Base-by-base conservation (phyloP, 129 eudicot genomes). In the Ambrosia artemisiifolia region DNA sequence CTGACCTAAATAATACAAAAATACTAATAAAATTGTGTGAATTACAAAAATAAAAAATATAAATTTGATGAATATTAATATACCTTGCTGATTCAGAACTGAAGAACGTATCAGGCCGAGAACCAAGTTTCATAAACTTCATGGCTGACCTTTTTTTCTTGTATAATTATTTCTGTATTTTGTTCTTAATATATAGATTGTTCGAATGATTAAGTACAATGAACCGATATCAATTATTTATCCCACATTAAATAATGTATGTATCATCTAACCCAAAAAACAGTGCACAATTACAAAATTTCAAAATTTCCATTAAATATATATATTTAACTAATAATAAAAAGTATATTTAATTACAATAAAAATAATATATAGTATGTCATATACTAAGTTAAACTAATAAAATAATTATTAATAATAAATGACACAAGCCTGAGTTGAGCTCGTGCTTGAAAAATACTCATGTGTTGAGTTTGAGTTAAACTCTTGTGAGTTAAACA, bases 41-140 rank as follows among this genome's bases (percentile, higher is more conserved):
- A 53, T 28, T 40, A 9, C 3, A 11, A 13, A 5, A 1, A 64
- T 16, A 50, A 13, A 30, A n/a, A 30, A 11, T 20, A 18, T 19
- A 28, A 19, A 59, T 40, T 8, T 70, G 67, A 40, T 40, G 44
- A 8, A 70, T 72, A 67, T 8, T n/a, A n/a, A 34, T 24, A 49
- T 80, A 90, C 99, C 99, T 94, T 63, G 90, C 81, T 79, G 91
- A 83, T 67, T 94, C 99, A 42, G 86, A 74, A 63, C 86, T 94
- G 65, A 82, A 86, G 83, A 94, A 94, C 72, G 99, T 94, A 79
- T 94, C 97, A 32, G 97, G 96, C n/a, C 89, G 73, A 35, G 93
- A 86, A 65, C 99, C 97, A 73, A 90, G 93, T 81, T 94, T 94
- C 99, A 94, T 94, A 62, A 94, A 94, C 91, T 94, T 94, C 99